Evolutionary conservation across 2,329 filamentous ascomycete genomes (phyloP).

Genomic region (Colletotrichum sp.): DNA sequence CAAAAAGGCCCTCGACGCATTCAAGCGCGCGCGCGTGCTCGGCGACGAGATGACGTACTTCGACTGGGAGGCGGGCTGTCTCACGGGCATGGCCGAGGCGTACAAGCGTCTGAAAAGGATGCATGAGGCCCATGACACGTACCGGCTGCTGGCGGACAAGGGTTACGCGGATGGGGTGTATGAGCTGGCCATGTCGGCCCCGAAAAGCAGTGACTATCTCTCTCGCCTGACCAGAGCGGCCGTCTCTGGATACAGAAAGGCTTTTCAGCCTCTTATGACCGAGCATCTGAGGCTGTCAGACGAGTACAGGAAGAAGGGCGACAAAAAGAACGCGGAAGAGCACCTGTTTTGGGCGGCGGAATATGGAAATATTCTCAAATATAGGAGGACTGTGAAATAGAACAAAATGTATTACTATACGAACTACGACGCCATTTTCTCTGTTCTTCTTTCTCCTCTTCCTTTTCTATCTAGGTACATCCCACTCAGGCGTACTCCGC

Average conservation of each 20-base stretch:
- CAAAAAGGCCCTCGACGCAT: constrained; percentile 1
- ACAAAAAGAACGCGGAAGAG: neutral
- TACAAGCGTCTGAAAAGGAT: neutral
- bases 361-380: neutral
- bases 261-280: neutral
- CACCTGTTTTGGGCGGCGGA: neutral
- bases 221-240: neutral
- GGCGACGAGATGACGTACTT: neutral
- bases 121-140: neutral
- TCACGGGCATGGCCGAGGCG: neutral
- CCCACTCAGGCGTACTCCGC: constrained; percentile 17
- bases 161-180: neutral
- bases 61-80: constrained; percentile 12
- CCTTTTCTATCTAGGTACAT: no score
- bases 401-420: neutral
- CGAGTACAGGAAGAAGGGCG: neutral
- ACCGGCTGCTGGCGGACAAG: neutral
- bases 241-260: neutral
- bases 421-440: neutral
- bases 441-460: neutral
- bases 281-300: neutral
- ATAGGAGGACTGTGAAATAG: neutral
- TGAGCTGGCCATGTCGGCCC: neutral
- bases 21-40: neutral
- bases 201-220: neutral